Evolutionary conservation across 306 rosid genomes (phyloP), one percentile per base, ranked within the genome.

Genomic region (Rubus idaeus): DNA sequence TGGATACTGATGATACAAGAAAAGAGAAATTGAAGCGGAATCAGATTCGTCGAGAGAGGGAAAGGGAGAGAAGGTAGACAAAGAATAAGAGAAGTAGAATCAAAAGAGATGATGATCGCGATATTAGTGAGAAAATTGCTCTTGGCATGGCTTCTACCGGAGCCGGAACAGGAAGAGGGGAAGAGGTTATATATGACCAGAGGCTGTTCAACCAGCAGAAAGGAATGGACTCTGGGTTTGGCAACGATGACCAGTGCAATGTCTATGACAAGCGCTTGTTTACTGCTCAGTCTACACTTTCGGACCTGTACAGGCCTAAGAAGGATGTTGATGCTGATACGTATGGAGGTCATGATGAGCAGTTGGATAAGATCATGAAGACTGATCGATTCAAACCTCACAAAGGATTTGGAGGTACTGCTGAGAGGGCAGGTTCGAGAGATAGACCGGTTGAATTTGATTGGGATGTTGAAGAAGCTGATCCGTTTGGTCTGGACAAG

Each of bases 401-500:
- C 71, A 66, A 42, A 18, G 30, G 71, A 20, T 66, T 66, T 40
- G 35, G 35, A 18, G 51, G 51, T 18, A 9, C 90, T 63, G 75
- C 89, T 4, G 96, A 91, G 83, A 91, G 78, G 82, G 37, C 85
- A 3, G 91, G 82, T 66, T 86, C 89, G 18, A 93, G 93, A 83
- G 96, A 91, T 45, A 78, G 97, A 75, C 91, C 96, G 0, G 87
- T 89, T 65, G 97, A 93, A 78, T 91, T 91, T 78, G 96, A 93
- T 82, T 87, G 86, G 75, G 88, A 82, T n/a, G 87, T 73, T 47
- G 91, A 88, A 70, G 98, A 93, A 86, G 92, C 90, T 68, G 96
- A 91, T 86, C 97, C 96, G 39, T 91, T 93, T 79, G 96, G 97
- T 73, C 81, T 93, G 42, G 97, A 93, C 63, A 90, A 87, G 89